Conservation (phyloP, 495 filamentous ascomycete genomes). For the Xylaria venustula region DNA sequence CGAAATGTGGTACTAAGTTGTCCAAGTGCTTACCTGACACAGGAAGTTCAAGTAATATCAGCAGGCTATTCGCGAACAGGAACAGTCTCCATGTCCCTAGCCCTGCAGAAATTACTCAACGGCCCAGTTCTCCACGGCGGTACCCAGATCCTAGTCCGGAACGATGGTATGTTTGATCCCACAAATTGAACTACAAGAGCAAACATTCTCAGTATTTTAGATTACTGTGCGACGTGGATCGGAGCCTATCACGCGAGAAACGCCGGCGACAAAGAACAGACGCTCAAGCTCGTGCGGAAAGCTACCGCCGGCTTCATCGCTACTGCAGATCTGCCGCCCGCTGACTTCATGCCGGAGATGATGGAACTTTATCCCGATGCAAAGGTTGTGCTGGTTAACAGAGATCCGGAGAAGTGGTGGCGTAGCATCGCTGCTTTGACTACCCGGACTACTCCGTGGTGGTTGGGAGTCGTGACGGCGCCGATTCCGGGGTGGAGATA, state of each 20-base stretch:
- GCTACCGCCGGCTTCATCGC: slow-evolving; percentile 34
- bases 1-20: no score
- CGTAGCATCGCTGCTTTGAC: slow-evolving; percentile 28
- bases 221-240: slow-evolving; percentile 28
- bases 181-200: background rate
- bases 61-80: slow-evolving; percentile 53
- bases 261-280: slow-evolving; percentile 24
- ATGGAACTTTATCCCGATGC: slow-evolving; percentile 38
- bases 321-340: slow-evolving; percentile 30
- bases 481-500: slow-evolving; percentile 29
- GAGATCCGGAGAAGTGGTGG: slow-evolving; percentile 31
- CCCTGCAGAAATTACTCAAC: slow-evolving; percentile 45
- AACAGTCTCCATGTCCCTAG: slow-evolving; percentile 47
- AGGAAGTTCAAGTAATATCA: slow-evolving; percentile 46
- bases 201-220: slow-evolving; percentile 1
- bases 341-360: slow-evolving; percentile 34
- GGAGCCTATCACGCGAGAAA: slow-evolving; percentile 25
- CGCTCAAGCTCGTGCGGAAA: slow-evolving; percentile 26
- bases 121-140: slow-evolving; percentile 41
- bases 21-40: no score
- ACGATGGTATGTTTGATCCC: slow-evolving; percentile 22
- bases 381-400: slow-evolving; percentile 33
- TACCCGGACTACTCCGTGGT: slow-evolving; percentile 22
- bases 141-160: slow-evolving; percentile 29
- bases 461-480: slow-evolving; percentile 24